These are phyloP conservation scores for Cokeromyces recurvatus DNA, from an alignment of 371 early-diverging fungal genomes.

Conservation along the genomic window DNA sequence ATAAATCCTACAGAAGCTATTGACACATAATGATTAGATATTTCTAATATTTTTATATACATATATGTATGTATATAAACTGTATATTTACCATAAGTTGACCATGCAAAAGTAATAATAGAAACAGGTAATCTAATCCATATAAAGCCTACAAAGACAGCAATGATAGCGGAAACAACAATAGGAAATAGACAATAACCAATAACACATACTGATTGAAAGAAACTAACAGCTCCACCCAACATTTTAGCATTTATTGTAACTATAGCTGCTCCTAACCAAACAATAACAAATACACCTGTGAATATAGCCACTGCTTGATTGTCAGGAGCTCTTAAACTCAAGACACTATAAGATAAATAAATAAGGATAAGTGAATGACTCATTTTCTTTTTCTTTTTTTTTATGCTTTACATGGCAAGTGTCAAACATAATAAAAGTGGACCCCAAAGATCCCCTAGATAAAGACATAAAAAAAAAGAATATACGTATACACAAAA, in stretches of 20 bases:
- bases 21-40: background rate
- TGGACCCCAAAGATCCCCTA: slow-evolving; percentile 96
- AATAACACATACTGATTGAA: slow-evolving; percentile 91
- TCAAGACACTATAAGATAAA: slow-evolving; percentile 44
- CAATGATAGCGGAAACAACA: slow-evolving; percentile 67
- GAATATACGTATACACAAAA: too few species aligned
- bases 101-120: slow-evolving; percentile 74
- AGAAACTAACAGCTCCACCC: slow-evolving; percentile 90
- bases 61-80: too few species aligned
- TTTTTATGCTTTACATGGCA: slow-evolving; percentile 59
- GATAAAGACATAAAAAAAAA: too few species aligned
- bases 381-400: background rate
- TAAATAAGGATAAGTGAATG: background rate
- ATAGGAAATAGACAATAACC: slow-evolving; percentile 95
- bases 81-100: slow-evolving; percentile 63
- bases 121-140: slow-evolving; percentile 69
- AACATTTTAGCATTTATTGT: slow-evolving; percentile 90
- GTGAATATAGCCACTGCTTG: slow-evolving; percentile 88
- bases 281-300: slow-evolving; percentile 86
- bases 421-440: slow-evolving; percentile 83
- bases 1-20: slow-evolving; percentile 87
- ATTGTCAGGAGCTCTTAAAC: slow-evolving; percentile 55
- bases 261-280: slow-evolving; percentile 89
- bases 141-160: slow-evolving; percentile 57
- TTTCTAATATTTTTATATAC: too few species aligned